Base-by-base conservation (phyloP, 2,329 filamentous ascomycete genomes). In the Drechmeria coniospora region DNA sequence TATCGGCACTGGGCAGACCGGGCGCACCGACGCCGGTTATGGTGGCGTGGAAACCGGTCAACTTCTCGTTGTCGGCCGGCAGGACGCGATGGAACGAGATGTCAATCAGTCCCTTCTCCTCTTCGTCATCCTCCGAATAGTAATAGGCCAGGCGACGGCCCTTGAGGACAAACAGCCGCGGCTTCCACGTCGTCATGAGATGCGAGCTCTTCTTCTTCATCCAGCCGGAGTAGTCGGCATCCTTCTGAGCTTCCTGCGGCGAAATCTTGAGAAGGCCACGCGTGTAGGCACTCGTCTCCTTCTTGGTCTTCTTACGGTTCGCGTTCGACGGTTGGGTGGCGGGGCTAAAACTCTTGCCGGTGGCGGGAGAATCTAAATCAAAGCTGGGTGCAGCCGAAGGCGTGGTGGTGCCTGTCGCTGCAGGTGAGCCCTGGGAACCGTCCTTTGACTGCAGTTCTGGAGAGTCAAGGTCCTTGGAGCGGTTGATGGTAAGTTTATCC, bases 141-240 rank as follows among this genome's bases (percentile, higher is more conserved):
- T 92, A 98, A 57, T 98, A 98, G 1, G 86, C 84, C 17, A 98
- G 61, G 4, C 90, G 76, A 28, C 87, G 75, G 17, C 90, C 90
- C 45, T 84, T 86, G 32, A 98, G 70, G 6, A 98, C 77, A 46
- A 98, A 98, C n/a, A 95, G 65, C 9, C 90, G 76, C 9, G 86
- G 80, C 47, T 95, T 98, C 90, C 90, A 98, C 2, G 86, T 93
- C 3, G 84, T 84, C 77, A 98, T 93, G 19, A 95, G 63, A 44
- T 87, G 90, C 2, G 83, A 87, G 33, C 83, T 93, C 54, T 92
- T 86, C 66, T 98, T 98, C 63, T 90, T 95, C 90, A 98, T 98
- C 90, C 90, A 98, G 1, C 90, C 90, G 44, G 78, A 87, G 50
- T 93, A 95, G 46, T 98, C 87, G 30, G 83, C 87, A 35, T 73